A percentile compares a stretch with the other conserved stretches of the same genome.
These are phyloP conservation scores for Cucurbita pepo DNA, from an alignment of 306 rosid species.

Conservation along the genomic window DNA sequence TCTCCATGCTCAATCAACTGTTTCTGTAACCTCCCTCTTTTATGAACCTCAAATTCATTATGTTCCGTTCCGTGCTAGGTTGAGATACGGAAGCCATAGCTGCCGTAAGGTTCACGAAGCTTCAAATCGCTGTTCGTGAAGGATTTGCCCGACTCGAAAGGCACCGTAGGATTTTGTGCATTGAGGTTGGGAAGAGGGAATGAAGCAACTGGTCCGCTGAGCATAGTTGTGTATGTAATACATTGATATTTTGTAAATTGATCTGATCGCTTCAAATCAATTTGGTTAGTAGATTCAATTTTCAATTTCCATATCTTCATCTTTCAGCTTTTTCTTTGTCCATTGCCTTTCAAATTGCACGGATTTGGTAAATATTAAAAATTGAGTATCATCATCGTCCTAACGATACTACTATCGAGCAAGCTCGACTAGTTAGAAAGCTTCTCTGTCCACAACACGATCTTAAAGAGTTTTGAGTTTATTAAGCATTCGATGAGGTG, in stretches of 20 bases:
- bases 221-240: conserved; percentile 4
- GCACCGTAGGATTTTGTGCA: not conserved
- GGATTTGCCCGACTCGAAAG: not conserved
- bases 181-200: conserved; percentile 4
- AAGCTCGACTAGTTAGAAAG: not conserved
- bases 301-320: not conserved
- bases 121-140: not conserved
- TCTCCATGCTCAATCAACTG: not conserved
- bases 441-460: not conserved
- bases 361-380: not conserved
- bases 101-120: not conserved
- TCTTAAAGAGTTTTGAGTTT: not conserved
- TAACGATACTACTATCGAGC: not conserved
- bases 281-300: not conserved
- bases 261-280: not conserved
- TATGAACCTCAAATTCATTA: not conserved
- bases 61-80: not conserved
- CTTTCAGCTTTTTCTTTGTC: not conserved
- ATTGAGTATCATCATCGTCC: not conserved
- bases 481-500: not conserved
- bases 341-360: not conserved
- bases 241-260: conserved; percentile 7
- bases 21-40: not conserved
- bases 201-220: conserved; percentile 15
- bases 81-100: not conserved